Evolutionary conservation across 306 rosid species (phyloP).

Genomic region (Prunus kanzakura): DNA sequence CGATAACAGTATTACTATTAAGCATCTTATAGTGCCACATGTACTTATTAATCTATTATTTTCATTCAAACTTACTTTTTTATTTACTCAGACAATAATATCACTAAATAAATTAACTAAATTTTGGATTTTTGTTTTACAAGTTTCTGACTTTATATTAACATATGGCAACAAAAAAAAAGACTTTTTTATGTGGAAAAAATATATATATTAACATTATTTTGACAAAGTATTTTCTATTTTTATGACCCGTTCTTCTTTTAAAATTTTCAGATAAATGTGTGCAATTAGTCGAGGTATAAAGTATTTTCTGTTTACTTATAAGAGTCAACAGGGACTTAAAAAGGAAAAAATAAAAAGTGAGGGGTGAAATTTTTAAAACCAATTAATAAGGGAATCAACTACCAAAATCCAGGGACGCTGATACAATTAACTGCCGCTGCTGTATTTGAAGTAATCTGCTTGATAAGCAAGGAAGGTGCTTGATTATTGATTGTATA

Average conservation of each 20-base stretch:
- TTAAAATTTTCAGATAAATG: neutral
- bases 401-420: slow-evolving; percentile 15
- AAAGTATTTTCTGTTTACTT: no score
- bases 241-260: neutral
- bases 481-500: neutral
- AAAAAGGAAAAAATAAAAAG: neutral
- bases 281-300: no score
- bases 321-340: neutral
- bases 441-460: neutral
- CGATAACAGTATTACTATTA: no score
- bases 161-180: no score
- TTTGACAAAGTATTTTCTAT: neutral
- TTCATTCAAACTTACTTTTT: no score
- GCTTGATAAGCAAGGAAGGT: slow-evolving; percentile 1
- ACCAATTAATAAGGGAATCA: neutral
- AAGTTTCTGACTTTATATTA: neutral
- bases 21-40: no score
- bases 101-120: no score
- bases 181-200: no score
- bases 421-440: neutral
- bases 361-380: neutral
- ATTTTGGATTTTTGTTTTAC: neutral
- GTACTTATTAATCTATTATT: no score
- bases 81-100: no score
- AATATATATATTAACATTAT: no score